These are phyloP conservation scores for Articulospora tetracladia DNA, from an alignment of 495 filamentous ascomycete genomes.

Conservation along the genomic window DNA sequence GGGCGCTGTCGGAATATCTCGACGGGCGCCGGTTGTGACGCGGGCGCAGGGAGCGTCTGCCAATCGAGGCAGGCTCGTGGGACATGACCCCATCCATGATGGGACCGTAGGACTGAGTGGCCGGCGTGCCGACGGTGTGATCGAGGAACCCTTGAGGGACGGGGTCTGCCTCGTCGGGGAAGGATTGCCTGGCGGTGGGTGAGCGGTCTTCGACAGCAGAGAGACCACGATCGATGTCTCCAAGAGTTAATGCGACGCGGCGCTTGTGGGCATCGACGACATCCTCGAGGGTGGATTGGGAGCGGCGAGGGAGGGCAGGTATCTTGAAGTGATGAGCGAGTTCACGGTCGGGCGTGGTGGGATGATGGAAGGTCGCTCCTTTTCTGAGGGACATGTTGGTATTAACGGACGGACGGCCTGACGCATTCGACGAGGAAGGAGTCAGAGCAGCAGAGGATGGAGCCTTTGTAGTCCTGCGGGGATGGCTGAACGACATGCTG, in stretches of 20 bases:
- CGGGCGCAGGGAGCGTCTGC: slow-evolving; percentile 36
- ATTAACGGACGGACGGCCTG: slow-evolving; percentile 35
- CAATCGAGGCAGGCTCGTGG: slow-evolving; percentile 21
- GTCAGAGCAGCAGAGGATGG: slow-evolving; percentile 26
- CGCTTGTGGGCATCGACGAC: slow-evolving; percentile 51
- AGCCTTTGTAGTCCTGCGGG: slow-evolving; percentile 27
- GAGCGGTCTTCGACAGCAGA: slow-evolving; percentile 30
- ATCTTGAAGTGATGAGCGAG: slow-evolving; percentile 36
- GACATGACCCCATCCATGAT: slow-evolving; percentile 32
- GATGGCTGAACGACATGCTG: slow-evolving; percentile 26
- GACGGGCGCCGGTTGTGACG: slow-evolving; percentile 43
- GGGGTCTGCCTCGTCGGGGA: slow-evolving; percentile 45
- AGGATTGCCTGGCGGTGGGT: slow-evolving; percentile 27
- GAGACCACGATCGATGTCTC: slow-evolving; percentile 47
- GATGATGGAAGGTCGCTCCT: slow-evolving; percentile 59
- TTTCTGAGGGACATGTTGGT: slow-evolving; percentile 54
- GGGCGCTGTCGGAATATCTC: slow-evolving; percentile 57
- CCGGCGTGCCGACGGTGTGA: slow-evolving; percentile 34
- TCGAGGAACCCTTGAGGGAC: slow-evolving; percentile 48
- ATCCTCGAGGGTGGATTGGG: slow-evolving; percentile 60
- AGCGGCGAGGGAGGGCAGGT: slow-evolving; percentile 52
- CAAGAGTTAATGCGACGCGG: slow-evolving; percentile 46
- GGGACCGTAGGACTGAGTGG: slow-evolving; percentile 22
- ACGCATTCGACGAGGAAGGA: slow-evolving; percentile 22
- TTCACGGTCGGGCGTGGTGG: slow-evolving; percentile 36